Evolutionary conservation across 164 flowering plant species (phyloP).

Genomic region (Macadamia integrifolia): DNA sequence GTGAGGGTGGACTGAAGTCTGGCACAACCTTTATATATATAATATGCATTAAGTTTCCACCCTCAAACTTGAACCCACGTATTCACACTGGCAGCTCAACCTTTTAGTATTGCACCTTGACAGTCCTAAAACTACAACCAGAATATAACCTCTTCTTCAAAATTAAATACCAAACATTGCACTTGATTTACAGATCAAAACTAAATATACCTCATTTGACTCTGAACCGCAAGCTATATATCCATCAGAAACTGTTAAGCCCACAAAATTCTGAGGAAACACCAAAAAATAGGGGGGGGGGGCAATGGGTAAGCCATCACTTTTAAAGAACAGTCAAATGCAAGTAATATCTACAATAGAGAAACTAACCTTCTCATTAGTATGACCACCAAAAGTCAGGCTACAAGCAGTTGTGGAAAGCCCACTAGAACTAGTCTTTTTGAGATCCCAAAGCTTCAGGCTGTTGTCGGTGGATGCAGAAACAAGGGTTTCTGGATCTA

Average conservation of each 20-base stretch:
- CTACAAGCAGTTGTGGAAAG: slow-evolving; percentile 38
- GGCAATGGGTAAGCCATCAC: too few relatives aligned
- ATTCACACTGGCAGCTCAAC: neutral
- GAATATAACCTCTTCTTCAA: too few relatives aligned
- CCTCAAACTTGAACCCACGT: neutral
- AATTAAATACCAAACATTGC: neutral
- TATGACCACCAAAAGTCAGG: slow-evolving; percentile 66
- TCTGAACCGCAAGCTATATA: slow-evolving; percentile 98
- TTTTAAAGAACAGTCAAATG: too few relatives aligned
- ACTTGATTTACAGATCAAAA: neutral
- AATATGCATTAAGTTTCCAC: too few relatives aligned
- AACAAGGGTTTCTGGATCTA: slow-evolving; percentile 52
- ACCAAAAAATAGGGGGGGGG: slow-evolving; percentile 7
- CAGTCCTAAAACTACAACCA: too few relatives aligned
- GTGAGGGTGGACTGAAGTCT: too few relatives aligned
- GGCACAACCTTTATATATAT: too few relatives aligned
- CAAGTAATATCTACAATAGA: slow-evolving; percentile 3
- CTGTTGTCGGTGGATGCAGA: slow-evolving; percentile 94
- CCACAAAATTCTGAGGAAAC: slow-evolving; percentile 84
- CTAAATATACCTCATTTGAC: slow-evolving; percentile 79
- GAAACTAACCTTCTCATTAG: slow-evolving; percentile 56
- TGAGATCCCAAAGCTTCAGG: slow-evolving; percentile 75
- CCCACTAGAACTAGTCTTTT: slow-evolving; percentile 42
- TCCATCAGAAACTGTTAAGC: slow-evolving; percentile 83
- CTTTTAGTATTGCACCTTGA: too few relatives aligned